Evolutionary conservation across 2,329 filamentous ascomycete genomes (phyloP).

Genomic region (Oidium heveae): DNA sequence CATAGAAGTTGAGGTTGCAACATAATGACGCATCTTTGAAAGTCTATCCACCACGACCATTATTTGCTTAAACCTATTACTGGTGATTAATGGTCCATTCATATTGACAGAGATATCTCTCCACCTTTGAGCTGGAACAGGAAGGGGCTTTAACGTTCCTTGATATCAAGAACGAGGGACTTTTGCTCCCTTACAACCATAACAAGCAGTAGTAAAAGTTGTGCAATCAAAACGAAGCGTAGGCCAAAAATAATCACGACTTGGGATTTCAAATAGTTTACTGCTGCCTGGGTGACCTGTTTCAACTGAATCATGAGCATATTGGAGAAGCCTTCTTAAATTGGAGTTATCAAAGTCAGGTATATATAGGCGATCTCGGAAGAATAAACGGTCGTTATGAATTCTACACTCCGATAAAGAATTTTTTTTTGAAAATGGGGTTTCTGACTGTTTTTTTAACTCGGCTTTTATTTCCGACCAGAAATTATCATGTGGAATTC

Average conservation of each 20-base stretch:
- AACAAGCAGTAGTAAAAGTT: too few relatives aligned
- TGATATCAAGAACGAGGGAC: neutral
- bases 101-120: neutral
- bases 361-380: neutral
- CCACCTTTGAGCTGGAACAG: too few relatives aligned
- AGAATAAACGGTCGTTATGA: neutral
- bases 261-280: too few relatives aligned
- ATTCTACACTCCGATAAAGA: neutral
- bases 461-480: neutral
- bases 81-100: too few relatives aligned
- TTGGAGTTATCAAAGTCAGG: neutral
- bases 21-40: neutral
- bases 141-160: too few relatives aligned
- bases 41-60: neutral
- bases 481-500: neutral
- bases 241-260: too few relatives aligned
- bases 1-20: neutral
- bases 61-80: neutral
- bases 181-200: too few relatives aligned
- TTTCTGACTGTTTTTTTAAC: neutral
- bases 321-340: neutral
- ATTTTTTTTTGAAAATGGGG: neutral
- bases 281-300: neutral
- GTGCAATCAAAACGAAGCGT: too few relatives aligned
- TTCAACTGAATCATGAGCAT: neutral